Base-by-base conservation (phyloP, 768 basidiomycete genomes). In the Boletus rubescentipes region DNA sequence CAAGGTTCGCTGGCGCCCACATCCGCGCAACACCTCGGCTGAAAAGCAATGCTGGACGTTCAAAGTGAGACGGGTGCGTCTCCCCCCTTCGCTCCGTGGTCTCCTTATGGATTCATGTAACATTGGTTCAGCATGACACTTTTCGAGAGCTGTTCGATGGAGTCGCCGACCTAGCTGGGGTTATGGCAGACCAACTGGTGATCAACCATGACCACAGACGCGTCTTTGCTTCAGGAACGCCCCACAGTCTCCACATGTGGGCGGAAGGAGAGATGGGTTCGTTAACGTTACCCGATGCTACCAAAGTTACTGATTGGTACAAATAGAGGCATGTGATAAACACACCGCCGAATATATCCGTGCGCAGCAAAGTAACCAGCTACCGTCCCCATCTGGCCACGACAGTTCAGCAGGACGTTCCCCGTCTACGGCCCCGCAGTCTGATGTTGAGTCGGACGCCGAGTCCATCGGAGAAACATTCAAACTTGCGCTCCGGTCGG, bases 221-320 rank as follows among this genome's bases (percentile, higher is more conserved):
- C 2, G 73, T 93, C 38, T 91, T 84, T 62, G 75, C 86, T 11
- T 88, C 86, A 14, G 81, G 84, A 4, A 86, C 85, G 1, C 89
- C 90, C 0, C 73, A 80, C 34, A 78, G 80, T 16, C 75, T 92
- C 41, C 77, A 75, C 14, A 80, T 91, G 15, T 89, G 87, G 84
- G 77, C 76, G 4, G 80, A 86, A 53, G 86, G 81, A 29, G 81
- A 85, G 38, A 71, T 92, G 21, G 80, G 89, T 89, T 40, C 32
- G 79, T 73, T 29, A 30, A 12, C 20, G 36, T 41, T 41, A 35
- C 3, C n/a, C 40, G 29, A 44, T 34, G 23, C 29, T 31, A 30
- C 49, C 35, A 18, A 41, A n/a, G 20, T 48, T 42, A 20, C 66
- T 54, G 14, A 67, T 36, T 44, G 15, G 3, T 44, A 23, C 12